phyloP scores from a whole-genome alignment of 2,329 filamentous ascomycete species.

The Colletotrichum caudatum region DNA sequence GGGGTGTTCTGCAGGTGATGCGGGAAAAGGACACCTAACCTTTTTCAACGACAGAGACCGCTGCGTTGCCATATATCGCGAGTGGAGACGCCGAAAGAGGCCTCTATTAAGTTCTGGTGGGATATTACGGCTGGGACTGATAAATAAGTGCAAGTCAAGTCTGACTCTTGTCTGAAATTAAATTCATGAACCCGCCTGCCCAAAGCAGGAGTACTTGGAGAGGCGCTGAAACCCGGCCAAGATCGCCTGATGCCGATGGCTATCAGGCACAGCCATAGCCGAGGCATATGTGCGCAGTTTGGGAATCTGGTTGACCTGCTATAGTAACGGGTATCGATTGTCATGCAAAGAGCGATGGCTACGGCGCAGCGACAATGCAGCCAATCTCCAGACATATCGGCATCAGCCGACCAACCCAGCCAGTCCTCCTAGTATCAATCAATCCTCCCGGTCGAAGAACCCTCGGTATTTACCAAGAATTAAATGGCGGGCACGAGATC shows the following conservation, averaged over 20 bases:
- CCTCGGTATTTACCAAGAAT: background rate
- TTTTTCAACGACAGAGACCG: slow-evolving; percentile 21
- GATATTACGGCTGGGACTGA: background rate
- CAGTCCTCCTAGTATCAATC: background rate
- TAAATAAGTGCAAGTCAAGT: slow-evolving; percentile 7
- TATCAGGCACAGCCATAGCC: background rate
- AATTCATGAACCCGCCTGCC: slow-evolving; percentile 14
- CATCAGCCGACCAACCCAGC: slow-evolving; percentile 1
- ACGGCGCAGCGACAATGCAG: slow-evolving; percentile 7
- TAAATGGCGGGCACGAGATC: background rate
- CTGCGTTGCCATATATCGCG: slow-evolving; percentile 22
- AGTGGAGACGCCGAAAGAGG: slow-evolving; percentile 17
- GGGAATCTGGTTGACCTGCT: background rate
- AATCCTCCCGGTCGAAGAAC: background rate
- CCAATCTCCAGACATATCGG: slow-evolving; percentile 10
- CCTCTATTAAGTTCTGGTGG: slow-evolving; percentile 5
- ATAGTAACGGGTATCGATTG: background rate
- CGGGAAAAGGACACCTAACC: slow-evolving; percentile 37
- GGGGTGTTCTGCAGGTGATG: slow-evolving; percentile 23
- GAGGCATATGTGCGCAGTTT: slow-evolving; percentile 24
- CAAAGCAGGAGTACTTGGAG: slow-evolving; percentile 14
- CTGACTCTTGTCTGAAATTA: slow-evolving; percentile 25
- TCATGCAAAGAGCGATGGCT: background rate
- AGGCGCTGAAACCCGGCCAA: slow-evolving; percentile 26
- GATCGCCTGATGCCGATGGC: slow-evolving; percentile 14